phyloP scores from a whole-genome alignment of 768 basidiomycete species.

The Lactarius evosmus region DNA sequence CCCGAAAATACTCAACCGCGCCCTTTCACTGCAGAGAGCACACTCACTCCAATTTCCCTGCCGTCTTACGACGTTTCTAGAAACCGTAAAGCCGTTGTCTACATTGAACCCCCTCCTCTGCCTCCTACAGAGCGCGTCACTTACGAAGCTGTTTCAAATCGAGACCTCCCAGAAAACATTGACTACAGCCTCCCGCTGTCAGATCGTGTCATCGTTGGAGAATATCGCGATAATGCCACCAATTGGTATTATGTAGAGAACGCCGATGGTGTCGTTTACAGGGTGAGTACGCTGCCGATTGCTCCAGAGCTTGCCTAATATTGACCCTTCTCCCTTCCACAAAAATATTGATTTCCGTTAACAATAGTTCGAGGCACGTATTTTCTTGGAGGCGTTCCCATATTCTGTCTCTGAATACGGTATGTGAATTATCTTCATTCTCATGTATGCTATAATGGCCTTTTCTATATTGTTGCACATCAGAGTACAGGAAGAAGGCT shows the following conservation, averaged over 20 bases:
- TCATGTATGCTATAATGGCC: background rate
- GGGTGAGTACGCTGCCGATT: constrained; percentile 11
- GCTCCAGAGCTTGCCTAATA: background rate
- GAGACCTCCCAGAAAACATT: constrained; percentile 22
- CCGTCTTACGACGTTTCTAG: background rate
- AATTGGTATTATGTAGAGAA: constrained; percentile 27
- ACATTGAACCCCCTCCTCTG: constrained; percentile 13
- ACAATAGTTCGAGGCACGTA: constrained; percentile 19
- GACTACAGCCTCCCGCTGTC: constrained; percentile 20
- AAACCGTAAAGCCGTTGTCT: background rate
- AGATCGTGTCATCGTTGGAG: constrained; percentile 19
- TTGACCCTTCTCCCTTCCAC: background rate
- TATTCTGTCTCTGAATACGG: constrained; percentile 25
- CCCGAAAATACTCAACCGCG: background rate
- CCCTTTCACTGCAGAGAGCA: background rate
- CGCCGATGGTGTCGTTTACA: constrained; percentile 20
- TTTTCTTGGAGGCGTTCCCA: constrained; percentile 20
- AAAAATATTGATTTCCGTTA: background rate
- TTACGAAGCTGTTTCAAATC: constrained; percentile 18
- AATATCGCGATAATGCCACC: constrained; percentile 20
- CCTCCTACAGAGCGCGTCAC: constrained; percentile 15
- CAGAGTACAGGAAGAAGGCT: constrained; percentile 46
- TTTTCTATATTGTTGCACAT: background rate
- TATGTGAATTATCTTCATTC: constrained; percentile 9
- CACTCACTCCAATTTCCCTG: background rate